Evolutionary conservation across 805 yeast genomes (phyloP), one percentile per base, ranked within the genome.

Genomic region (Nakazawaea wyomingensis): DNA sequence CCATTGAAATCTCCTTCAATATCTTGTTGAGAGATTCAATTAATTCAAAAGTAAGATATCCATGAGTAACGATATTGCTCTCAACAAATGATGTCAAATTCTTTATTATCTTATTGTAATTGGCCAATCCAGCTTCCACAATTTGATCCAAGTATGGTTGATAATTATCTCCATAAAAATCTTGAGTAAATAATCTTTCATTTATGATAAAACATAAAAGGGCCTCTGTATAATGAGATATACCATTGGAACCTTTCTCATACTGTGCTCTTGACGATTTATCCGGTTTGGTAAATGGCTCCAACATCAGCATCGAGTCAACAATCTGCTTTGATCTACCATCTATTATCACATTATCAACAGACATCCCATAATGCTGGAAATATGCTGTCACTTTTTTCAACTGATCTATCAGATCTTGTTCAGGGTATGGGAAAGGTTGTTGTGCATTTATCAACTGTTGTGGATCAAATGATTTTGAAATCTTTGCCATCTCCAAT

Each of bases 201-300:
- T 70, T 70, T n/a, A 69, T 64, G 16, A 80, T 64, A 39, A 71
- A 64, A 5, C 70, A 69, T 18, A 71, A 54, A 5, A 80, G 54
- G 2, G 79, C 82, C 34, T 71, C 74, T 8, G 77, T 69, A 55
- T 78, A 82, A 34, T 60, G 59, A 8, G 62, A 64, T 27, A 84
- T 70, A 7, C 87, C 84, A 58, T 72, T 78, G 39, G 74, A 71
- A 4, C 80, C 86, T 56, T 69, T 76, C 55, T 75, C 80, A 59
- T 75, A 85, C 1, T 77, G 83, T 9, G 64, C 68, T 46, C 65
- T 71, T 33, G 60, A 58, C 47, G 50, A 55, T 36, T 61, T 60
- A 22, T 57, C 54, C 31, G 70, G 69, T 50, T 65, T 65, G 16
- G 76, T 73, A 41, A 67, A 66, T 1, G 74, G 68, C 37, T 72